Percentiles rank a stretch among this genome's conserved stretches.
These are phyloP conservation scores for Termitomyces titanicus DNA, from an alignment of 768 basidiomycete genomes.

Conservation along the genomic window DNA sequence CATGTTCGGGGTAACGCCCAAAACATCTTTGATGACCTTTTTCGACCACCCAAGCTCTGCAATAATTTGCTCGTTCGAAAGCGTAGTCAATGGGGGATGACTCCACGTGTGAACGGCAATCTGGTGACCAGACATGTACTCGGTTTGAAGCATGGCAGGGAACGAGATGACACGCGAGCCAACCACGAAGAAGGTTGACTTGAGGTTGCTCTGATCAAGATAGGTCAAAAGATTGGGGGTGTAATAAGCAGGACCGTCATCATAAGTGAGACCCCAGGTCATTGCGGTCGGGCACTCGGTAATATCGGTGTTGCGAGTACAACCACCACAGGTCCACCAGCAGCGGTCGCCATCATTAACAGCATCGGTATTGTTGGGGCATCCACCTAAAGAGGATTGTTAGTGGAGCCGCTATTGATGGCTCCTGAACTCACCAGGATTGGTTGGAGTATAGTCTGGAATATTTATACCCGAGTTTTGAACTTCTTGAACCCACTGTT, in stretches of 20 bases:
- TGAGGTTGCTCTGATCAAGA: conserved; percentile 58
- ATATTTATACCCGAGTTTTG: conserved; percentile 50
- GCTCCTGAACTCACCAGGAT: conserved; percentile 27
- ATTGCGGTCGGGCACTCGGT: conserved; percentile 67
- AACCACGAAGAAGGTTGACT: conserved; percentile 85
- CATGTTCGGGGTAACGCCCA: conserved; percentile 73
- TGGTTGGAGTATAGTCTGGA: conserved; percentile 47
- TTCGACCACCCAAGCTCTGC: conserved; percentile 88
- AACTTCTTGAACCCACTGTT: conserved; percentile 70
- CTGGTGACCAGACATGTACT: conserved; percentile 80
- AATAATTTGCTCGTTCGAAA: conserved; percentile 77
- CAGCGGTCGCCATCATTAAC: conserved; percentile 51
- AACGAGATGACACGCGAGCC: conserved; percentile 76
- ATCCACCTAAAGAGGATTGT: conserved; percentile 38
- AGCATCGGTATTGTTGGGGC: conserved; percentile 56
- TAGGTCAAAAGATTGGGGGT: conserved; percentile 73
- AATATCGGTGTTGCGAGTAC: conserved; percentile 65
- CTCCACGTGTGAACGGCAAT: conserved; percentile 70
- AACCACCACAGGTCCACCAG: conserved; percentile 83
- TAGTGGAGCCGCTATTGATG: conserved; percentile 1
- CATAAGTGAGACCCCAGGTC: conserved; percentile 57
- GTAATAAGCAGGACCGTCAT: conserved; percentile 79
- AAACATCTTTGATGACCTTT: conserved; percentile 79
- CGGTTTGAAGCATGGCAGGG: conserved; percentile 63
- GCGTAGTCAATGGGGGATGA: conserved; percentile 68